Conservation (phyloP, 139 green algal species). For the Parachlorella kessleri region DNA sequence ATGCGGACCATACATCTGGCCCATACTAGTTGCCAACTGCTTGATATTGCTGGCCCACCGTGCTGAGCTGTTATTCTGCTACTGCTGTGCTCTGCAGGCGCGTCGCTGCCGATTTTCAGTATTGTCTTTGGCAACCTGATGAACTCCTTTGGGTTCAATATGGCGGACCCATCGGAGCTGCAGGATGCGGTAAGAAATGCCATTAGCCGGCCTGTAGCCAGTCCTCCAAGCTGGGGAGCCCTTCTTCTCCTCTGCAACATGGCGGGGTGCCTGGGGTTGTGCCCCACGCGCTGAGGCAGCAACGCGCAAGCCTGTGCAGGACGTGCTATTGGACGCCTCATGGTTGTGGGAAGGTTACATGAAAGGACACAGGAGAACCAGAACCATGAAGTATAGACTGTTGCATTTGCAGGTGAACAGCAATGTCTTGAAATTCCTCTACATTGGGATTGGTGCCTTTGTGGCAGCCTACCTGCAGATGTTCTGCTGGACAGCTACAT, state of each 20-base stretch:
- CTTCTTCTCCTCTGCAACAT: not conserved
- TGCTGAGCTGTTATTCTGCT: not conserved
- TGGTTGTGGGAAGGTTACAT: too few species aligned
- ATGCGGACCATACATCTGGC: not conserved
- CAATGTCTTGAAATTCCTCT: slow-evolving; percentile 68
- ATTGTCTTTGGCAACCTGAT: slow-evolving; percentile 71
- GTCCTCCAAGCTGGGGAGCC: too few species aligned
- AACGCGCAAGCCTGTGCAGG: not conserved
- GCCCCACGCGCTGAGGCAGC: too few species aligned
- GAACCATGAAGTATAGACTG: not conserved
- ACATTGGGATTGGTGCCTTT: slow-evolving; percentile 56
- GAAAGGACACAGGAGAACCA: too few species aligned
- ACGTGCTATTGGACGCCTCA: not conserved
- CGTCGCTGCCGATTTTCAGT: slow-evolving; percentile 61
- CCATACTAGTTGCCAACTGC: not conserved
- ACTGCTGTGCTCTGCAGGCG: slow-evolving; percentile 18
- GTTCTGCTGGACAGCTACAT: slow-evolving; percentile 44
- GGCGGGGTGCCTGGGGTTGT: not conserved
- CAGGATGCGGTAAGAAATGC: not conserved
- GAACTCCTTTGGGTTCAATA: slow-evolving; percentile 30
- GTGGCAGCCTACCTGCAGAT: slow-evolving; percentile 52
- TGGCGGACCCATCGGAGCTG: not conserved
- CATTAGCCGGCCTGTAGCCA: too few species aligned
- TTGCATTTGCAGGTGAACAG: slow-evolving; percentile 27
- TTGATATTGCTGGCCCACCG: not conserved